These are phyloP conservation scores for Fusarium nisikadoi DNA, from an alignment of 2,329 filamentous ascomycete species.

Conservation along the genomic window DNA sequence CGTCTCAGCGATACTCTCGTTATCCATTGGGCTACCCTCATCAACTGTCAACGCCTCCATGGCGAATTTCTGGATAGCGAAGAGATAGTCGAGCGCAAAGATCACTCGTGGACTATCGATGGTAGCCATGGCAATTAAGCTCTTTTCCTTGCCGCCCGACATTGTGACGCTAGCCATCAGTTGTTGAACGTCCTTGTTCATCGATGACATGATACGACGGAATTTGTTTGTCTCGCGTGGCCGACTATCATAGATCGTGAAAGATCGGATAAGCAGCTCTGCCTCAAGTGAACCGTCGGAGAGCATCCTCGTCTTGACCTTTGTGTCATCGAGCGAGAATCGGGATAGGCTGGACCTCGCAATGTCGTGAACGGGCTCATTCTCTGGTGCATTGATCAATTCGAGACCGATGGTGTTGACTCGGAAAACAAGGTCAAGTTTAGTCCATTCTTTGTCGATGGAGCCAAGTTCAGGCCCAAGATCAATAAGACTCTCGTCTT, in stretches of 20 bases:
- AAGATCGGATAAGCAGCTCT: conserved; percentile 91
- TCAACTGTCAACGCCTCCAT: conserved; percentile 73
- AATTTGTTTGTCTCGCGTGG: conserved; percentile 92
- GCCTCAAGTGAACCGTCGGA: conserved; percentile 92
- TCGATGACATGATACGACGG: conserved; percentile 96
- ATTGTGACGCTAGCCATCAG: conserved; percentile 98
- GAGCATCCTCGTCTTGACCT: conserved; percentile 90
- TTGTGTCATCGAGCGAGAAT: conserved; percentile 93
- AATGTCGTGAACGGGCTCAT: conserved; percentile 80
- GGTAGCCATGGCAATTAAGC: conserved; percentile 89
- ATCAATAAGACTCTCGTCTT: conserved; percentile 60
- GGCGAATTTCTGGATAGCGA: conserved; percentile 87
- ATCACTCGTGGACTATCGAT: conserved; percentile 96
- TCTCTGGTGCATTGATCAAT: conserved; percentile 79
- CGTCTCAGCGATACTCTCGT: conserved; percentile 65
- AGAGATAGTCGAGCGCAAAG: conserved; percentile 94
- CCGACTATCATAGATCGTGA: conserved; percentile 94
- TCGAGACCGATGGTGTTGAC: conserved; percentile 90
- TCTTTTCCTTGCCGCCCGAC: conserved; percentile 82
- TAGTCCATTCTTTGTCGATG: conserved; percentile 83
- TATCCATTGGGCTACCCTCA: conserved; percentile 63
- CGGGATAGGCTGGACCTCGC: conserved; percentile 86
- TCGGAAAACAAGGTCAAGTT: conserved; percentile 90
- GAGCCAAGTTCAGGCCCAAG: conserved; percentile 77
- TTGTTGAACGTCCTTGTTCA: conserved; percentile 94